Evolutionary conservation across 106 monocot genomes (phyloP).

Genomic region (Dendrobium chrysotoxum): DNA sequence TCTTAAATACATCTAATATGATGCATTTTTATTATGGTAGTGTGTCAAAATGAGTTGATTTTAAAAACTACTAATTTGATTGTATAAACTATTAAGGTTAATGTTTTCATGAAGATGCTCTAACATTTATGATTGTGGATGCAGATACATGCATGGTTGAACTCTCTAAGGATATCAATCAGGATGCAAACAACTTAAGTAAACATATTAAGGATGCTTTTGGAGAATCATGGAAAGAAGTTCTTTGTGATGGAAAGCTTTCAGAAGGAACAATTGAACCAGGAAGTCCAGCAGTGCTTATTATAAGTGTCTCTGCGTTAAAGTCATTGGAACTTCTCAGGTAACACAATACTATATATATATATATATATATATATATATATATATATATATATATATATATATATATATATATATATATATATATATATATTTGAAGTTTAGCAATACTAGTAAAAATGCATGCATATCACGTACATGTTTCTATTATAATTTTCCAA

Average conservation of each 20-base stretch:
- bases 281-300: constrained; percentile 73
- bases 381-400: too few species aligned
- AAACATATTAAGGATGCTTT: constrained; percentile 65
- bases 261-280: constrained; percentile 37
- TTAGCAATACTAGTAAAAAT: not conserved
- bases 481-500: not conserved
- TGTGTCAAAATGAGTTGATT: not conserved
- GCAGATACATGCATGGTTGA: constrained; percentile 68
- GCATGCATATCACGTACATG: not conserved
- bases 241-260: constrained; percentile 54
- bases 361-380: too few species aligned
- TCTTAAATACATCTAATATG: not conserved
- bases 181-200: constrained; percentile 54
- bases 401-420: too few species aligned
- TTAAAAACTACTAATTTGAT: not conserved
- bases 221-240: constrained; percentile 59
- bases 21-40: not conserved
- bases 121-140: not conserved
- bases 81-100: not conserved
- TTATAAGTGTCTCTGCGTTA: constrained; percentile 68
- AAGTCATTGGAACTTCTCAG: constrained; percentile 87
- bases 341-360: constrained; percentile 26
- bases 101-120: not conserved
- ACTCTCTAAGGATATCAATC: constrained; percentile 43
- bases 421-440: too few species aligned